Conservation (phyloP, 2,329 filamentous ascomycete species). For the Hymenotorrendiella dingleyae region DNA sequence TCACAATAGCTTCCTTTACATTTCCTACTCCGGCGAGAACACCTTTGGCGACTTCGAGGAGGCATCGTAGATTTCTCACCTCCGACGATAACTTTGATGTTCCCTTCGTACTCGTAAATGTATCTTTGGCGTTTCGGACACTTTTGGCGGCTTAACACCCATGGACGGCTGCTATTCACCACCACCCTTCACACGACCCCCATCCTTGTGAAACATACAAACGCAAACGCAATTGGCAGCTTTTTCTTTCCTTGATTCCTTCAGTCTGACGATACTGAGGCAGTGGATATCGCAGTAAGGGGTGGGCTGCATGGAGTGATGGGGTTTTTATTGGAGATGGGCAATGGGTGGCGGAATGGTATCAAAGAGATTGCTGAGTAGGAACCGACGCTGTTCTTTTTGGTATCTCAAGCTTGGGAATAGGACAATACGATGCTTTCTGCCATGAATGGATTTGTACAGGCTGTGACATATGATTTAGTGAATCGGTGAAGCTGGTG, state of each 20-base stretch:
- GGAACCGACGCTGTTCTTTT: slow-evolving; percentile 11
- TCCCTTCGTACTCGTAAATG: slow-evolving; percentile 3
- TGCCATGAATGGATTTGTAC: slow-evolving; percentile 19
- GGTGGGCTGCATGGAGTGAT: neutral
- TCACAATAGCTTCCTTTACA: slow-evolving; percentile 66
- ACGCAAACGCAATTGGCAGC: too few species aligned
- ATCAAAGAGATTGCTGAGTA: too few species aligned
- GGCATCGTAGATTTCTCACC: slow-evolving; percentile 1
- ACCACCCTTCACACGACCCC: neutral
- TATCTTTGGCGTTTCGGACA: slow-evolving; percentile 12
- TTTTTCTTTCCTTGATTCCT: slow-evolving; percentile 17
- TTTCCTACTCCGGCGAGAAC: slow-evolving; percentile 98
- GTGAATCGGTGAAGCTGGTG: too few species aligned
- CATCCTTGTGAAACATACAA: slow-evolving; percentile 3
- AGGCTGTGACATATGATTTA: too few species aligned
- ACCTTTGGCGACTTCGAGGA: slow-evolving; percentile 76
- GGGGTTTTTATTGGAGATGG: too few species aligned
- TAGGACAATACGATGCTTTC: slow-evolving; percentile 26
- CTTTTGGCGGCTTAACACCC: slow-evolving; percentile 4
- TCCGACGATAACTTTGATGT: neutral
- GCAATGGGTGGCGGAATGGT: too few species aligned
- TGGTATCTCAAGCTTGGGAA: slow-evolving; percentile 15
- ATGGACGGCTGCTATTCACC: too few species aligned
- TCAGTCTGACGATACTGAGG: slow-evolving; percentile 1
- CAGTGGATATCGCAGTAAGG: neutral